Conservation (phyloP, 805 yeast genomes). For the Diddensiella transvaalensis region DNA sequence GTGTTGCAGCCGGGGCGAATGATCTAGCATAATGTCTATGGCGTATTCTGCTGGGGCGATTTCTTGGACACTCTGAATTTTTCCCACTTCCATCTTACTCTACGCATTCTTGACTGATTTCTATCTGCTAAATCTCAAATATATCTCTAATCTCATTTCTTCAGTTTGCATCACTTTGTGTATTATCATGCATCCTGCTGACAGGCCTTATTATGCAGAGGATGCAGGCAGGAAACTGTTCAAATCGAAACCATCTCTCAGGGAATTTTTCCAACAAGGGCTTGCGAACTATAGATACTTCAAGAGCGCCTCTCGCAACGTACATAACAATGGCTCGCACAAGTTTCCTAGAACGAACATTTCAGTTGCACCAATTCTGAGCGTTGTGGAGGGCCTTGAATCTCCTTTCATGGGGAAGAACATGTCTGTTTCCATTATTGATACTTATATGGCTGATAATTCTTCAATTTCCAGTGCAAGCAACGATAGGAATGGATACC, state of each 20-base stretch:
- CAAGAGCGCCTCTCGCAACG: neutral
- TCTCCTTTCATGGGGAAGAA: neutral
- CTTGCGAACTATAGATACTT: neutral
- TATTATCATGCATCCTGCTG: neutral
- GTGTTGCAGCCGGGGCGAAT: too few relatives aligned
- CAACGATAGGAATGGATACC: neutral
- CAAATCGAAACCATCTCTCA: neutral
- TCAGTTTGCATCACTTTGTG: too few relatives aligned
- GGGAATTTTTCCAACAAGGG: conserved; percentile 1
- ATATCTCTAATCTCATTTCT: too few relatives aligned
- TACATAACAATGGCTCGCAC: neutral
- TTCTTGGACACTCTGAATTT: neutral
- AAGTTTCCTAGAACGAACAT: neutral
- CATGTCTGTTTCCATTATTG: neutral
- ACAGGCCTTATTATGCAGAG: neutral
- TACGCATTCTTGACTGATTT: too few relatives aligned
- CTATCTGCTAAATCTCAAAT: too few relatives aligned
- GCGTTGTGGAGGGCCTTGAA: conserved; percentile 1
- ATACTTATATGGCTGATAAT: neutral
- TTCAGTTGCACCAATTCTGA: neutral
- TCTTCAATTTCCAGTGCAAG: too few relatives aligned
- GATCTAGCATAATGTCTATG: neutral
- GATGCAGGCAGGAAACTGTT: neutral
- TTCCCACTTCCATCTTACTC: neutral
- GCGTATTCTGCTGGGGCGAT: neutral